Conservation (phyloP, 805 yeast species). For the Wickerhamomyces bovis region DNA sequence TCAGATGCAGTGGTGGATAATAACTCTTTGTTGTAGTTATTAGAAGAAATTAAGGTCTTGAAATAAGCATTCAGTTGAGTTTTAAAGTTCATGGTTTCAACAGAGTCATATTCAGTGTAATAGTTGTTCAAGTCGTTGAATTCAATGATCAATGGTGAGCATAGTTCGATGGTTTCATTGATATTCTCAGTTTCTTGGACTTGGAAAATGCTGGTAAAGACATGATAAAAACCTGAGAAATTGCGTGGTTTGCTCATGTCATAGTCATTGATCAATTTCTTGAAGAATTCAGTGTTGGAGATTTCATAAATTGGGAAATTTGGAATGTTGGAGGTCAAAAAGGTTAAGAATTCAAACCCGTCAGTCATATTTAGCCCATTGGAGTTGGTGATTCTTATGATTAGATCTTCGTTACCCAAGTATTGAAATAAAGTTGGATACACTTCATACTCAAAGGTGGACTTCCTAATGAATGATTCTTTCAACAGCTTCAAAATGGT, state of each 20-base stretch:
- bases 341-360: slow-evolving; percentile 26
- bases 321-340: slow-evolving; percentile 11
- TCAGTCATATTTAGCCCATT: slow-evolving; percentile 26
- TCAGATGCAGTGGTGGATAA: slow-evolving; percentile 10
- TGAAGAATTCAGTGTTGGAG: slow-evolving; percentile 27
- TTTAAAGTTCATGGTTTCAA: slow-evolving; percentile 27
- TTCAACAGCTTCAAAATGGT: slow-evolving; percentile 31
- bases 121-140: slow-evolving; percentile 30
- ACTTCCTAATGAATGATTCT: slow-evolving; percentile 33
- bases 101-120: slow-evolving; percentile 21
- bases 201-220: slow-evolving; percentile 27
- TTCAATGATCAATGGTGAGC: slow-evolving; percentile 30
- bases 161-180: slow-evolving; percentile 25
- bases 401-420: slow-evolving; percentile 26
- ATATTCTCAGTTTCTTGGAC: slow-evolving; percentile 13
- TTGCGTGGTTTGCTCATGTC: slow-evolving; percentile 15
- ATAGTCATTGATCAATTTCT: slow-evolving; percentile 16
- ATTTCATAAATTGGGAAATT: slow-evolving; percentile 19
- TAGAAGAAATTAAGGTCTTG: slow-evolving; percentile 4
- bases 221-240: slow-evolving; percentile 27
- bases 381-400: slow-evolving; percentile 26
- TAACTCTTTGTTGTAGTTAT: neutral
- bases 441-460: slow-evolving; percentile 24
- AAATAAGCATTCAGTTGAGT: slow-evolving; percentile 24
- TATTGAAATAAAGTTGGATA: slow-evolving; percentile 30